These are phyloP conservation scores for Penicillium taxi DNA, from an alignment of 495 filamentous ascomycete species.

Conservation along the genomic window DNA sequence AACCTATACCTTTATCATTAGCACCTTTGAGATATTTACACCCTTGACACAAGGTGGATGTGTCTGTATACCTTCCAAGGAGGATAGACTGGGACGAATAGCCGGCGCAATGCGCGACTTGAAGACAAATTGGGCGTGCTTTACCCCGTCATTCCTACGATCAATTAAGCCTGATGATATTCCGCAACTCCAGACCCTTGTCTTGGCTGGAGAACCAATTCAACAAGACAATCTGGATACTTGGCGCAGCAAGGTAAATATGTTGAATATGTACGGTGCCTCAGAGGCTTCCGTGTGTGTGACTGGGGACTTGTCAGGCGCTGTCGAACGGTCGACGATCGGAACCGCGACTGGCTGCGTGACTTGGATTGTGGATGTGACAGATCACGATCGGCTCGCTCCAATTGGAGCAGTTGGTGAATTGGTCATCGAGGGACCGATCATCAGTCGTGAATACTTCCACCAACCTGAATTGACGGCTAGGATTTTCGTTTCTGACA, in stretches of 20 bases:
- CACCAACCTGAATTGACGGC: slow-evolving; percentile 27
- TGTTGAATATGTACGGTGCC: slow-evolving; percentile 27
- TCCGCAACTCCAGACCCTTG: slow-evolving; percentile 31
- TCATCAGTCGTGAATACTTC: slow-evolving; percentile 46
- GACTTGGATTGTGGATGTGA: slow-evolving; percentile 51
- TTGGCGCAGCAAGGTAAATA: slow-evolving; percentile 23
- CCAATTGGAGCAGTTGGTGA: slow-evolving; percentile 57
- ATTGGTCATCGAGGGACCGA: slow-evolving; percentile 52
- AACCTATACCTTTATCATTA: slow-evolving; percentile 34
- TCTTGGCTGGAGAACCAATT: slow-evolving; percentile 29
- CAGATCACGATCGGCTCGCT: slow-evolving; percentile 43
- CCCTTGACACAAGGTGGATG: slow-evolving; percentile 37
- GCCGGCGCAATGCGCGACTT: slow-evolving; percentile 28
- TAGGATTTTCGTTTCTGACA: slow-evolving; percentile 40
- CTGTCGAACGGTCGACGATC: too few species aligned
- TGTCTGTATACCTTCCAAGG: slow-evolving; percentile 36
- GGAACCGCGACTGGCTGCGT: slow-evolving; percentile 19
- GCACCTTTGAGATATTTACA: slow-evolving; percentile 31
- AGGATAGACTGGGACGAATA: slow-evolving; percentile 18
- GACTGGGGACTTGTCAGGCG: not conserved
- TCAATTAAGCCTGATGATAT: slow-evolving; percentile 38
- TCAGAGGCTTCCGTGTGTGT: slow-evolving; percentile 25
- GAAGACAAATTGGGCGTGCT: slow-evolving; percentile 23
- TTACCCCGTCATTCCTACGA: slow-evolving; percentile 41
- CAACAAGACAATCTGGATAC: slow-evolving; percentile 1